Percentiles rank a stretch among this genome's conserved stretches.
phyloP scores from a whole-genome alignment of 2,329 filamentous ascomycete genomes.

The Nannizzia gypsea region DNA sequence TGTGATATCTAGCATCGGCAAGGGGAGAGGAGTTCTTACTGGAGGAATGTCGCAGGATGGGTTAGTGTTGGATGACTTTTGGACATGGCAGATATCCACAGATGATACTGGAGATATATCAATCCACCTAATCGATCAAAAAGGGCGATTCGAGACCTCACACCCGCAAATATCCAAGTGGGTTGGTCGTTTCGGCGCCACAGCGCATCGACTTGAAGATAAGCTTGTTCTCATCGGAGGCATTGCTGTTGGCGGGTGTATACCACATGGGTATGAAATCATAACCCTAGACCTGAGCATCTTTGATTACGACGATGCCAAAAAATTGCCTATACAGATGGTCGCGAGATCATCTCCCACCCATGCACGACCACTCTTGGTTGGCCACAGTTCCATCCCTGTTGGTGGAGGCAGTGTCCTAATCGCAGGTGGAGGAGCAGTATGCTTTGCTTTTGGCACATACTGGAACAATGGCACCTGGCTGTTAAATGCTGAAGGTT shows the following conservation, averaged over 20 bases:
- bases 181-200: constrained; percentile 41
- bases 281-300: constrained; percentile 27
- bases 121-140: constrained; percentile 21
- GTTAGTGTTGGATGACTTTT: constrained; percentile 49
- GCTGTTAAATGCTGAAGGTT: constrained; percentile 26
- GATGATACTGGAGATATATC: constrained; percentile 23
- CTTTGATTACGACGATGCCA: constrained; percentile 10
- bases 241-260: constrained; percentile 29
- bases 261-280: constrained; percentile 43
- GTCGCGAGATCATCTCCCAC: constrained; percentile 15
- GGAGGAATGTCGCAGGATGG: constrained; percentile 62
- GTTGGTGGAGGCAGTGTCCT: constrained; percentile 42
- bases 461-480: constrained; percentile 62
- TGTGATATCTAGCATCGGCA: constrained; percentile 31
- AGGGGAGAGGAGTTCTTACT: constrained; percentile 50
- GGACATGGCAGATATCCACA: constrained; percentile 50
- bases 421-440: constrained; percentile 67
- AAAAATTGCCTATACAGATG: background rate
- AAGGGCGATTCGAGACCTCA: constrained; percentile 15
- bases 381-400: constrained; percentile 51
- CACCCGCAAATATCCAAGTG: constrained; percentile 22
- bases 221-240: constrained; percentile 45
- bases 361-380: constrained; percentile 51
- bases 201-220: constrained; percentile 36
- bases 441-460: constrained; percentile 83